A percentile compares a stretch with the other conserved stretches of the same genome.
Conservation (phyloP, 228 moss, liverwort and hornwort species). For the Sphagnum magellanicum region DNA sequence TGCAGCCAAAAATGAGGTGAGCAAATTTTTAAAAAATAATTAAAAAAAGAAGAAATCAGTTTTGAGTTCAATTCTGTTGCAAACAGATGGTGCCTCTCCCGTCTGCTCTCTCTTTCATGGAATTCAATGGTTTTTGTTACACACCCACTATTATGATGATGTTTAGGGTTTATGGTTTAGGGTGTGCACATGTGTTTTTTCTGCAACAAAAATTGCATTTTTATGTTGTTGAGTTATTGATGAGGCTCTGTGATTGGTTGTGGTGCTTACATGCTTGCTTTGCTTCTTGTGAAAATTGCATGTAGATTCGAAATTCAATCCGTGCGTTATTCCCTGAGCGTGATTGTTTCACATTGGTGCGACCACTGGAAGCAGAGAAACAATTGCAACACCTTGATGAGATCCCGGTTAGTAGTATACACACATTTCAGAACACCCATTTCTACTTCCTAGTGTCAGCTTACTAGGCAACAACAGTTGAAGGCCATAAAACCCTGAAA, state of each 20-base stretch:
- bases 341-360: slow-evolving; percentile 79
- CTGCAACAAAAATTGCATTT: no score
- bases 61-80: no score
- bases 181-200: background rate
- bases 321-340: slow-evolving; percentile 77
- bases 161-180: background rate
- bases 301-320: slow-evolving; percentile 77
- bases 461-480: background rate
- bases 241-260: no score
- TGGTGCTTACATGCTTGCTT: no score
- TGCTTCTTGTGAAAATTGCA: no score
- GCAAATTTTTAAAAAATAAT: background rate
- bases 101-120: background rate
- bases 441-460: background rate
- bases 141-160: background rate
- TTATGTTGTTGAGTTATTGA: no score
- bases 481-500: background rate
- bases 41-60: no score
- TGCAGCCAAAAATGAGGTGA: slow-evolving; percentile 72
- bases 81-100: background rate
- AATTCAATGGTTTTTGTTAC: background rate
- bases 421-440: background rate
- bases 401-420: slow-evolving; percentile 34
- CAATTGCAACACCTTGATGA: slow-evolving; percentile 79
- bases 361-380: slow-evolving; percentile 71